Percentiles rank a stretch among this genome's conserved stretches.
These are phyloP conservation scores for Mucor piriformis DNA, from an alignment of 371 early-diverging fungal genomes.

Conservation along the genomic window DNA sequence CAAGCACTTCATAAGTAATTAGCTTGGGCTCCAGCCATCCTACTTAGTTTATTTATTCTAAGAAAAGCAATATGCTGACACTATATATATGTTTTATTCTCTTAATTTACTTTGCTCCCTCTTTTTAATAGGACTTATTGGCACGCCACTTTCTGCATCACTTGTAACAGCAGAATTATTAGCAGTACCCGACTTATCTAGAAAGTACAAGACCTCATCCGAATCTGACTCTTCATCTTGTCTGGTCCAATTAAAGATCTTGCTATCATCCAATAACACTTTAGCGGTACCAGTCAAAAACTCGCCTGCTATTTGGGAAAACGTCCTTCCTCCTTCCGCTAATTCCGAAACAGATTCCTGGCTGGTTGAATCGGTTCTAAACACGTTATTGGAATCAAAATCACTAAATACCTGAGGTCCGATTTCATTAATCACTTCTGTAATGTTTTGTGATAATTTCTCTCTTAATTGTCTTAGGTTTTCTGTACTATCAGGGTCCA, in stretches of 20 bases:
- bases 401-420: conserved; percentile 87
- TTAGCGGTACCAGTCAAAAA: conserved; percentile 45
- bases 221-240: conserved; percentile 27
- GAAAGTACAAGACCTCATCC: conserved; percentile 24
- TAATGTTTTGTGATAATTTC: conserved; percentile 78
- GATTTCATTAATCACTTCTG: conserved; percentile 80
- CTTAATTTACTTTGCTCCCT: neutral
- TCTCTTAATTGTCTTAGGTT: conserved; percentile 68
- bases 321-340: conserved; percentile 36
- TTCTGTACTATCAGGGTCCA: conserved; percentile 61
- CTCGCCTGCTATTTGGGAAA: conserved; percentile 41
- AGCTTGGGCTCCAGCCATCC: no score
- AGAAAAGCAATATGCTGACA: no score
- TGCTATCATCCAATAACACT: conserved; percentile 58
- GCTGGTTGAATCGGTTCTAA: conserved; percentile 28
- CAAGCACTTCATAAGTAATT: no score
- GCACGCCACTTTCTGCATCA: conserved; percentile 11
- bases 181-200: conserved; percentile 14
- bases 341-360: conserved; percentile 38
- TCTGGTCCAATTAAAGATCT: conserved; percentile 61
- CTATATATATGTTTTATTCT: neutral
- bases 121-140: neutral
- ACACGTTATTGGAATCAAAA: conserved; percentile 61
- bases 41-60: no score
- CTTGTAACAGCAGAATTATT: conserved; percentile 23